Conservation (phyloP, 2,329 filamentous ascomycete genomes). For the Blastomyces parvus region DNA sequence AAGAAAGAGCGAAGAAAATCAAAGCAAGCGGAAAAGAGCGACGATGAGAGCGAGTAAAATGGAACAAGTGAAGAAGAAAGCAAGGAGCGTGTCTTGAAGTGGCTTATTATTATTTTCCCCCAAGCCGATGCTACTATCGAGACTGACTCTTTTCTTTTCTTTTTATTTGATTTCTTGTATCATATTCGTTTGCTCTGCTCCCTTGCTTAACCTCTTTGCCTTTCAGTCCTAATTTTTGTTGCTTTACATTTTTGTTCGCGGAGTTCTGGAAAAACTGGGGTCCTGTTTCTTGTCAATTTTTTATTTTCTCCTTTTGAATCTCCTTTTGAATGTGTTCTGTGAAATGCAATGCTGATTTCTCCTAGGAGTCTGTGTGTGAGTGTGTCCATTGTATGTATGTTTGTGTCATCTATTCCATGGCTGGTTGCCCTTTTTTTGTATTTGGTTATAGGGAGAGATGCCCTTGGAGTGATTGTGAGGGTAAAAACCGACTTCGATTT, state of each 20-base stretch:
- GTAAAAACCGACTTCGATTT: not conserved
- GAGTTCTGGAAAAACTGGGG: slow-evolving; percentile 32
- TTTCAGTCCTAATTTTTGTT: slow-evolving; percentile 15
- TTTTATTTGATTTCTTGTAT: slow-evolving; percentile 28
- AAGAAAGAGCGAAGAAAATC: slow-evolving; percentile 60
- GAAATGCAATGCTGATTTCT: slow-evolving; percentile 4
- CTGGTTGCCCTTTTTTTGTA: not conserved
- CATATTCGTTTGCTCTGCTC: slow-evolving; percentile 22
- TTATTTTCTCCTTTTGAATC: slow-evolving; percentile 3
- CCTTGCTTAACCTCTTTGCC: slow-evolving; percentile 20
- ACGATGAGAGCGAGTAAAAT: slow-evolving; percentile 36
- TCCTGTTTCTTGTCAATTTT: slow-evolving; percentile 21
- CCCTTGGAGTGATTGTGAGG: not conserved
- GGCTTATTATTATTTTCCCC: not conserved
- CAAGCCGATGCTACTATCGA: not conserved
- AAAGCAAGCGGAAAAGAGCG: slow-evolving; percentile 44
- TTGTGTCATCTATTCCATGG: not conserved
- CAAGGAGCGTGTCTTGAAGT: not conserved
- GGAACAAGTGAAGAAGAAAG: slow-evolving; percentile 13
- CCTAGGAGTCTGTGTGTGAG: not conserved
- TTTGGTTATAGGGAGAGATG: too few species aligned
- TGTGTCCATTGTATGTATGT: not conserved
- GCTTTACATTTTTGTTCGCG: slow-evolving; percentile 19
- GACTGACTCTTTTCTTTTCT: not conserved
- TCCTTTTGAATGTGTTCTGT: not conserved